These are phyloP conservation scores for Coemansia sp. DNA, from an alignment of 192 early-diverging fungal genomes.

Conservation along the genomic window DNA sequence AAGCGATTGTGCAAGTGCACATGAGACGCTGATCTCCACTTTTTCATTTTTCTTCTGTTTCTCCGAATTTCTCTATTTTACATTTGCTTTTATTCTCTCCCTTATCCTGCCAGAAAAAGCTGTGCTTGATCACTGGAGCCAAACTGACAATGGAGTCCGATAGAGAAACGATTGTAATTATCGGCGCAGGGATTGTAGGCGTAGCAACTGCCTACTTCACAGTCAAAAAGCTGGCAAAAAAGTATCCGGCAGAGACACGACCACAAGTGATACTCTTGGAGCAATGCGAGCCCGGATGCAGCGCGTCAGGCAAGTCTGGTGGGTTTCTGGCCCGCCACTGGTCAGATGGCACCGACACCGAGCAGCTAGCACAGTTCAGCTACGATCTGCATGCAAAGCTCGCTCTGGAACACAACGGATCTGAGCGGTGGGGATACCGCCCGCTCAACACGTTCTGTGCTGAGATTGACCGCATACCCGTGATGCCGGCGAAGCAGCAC, in stretches of 20 bases:
- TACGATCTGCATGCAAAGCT: slow-evolving; percentile 53
- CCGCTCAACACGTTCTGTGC: slow-evolving; percentile 47
- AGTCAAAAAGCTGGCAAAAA: slow-evolving; percentile 23
- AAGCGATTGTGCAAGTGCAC: background rate
- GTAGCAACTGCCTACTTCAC: slow-evolving; percentile 50
- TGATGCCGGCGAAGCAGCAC: slow-evolving; percentile 49
- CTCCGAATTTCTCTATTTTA: background rate
- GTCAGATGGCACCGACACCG: slow-evolving; percentile 53
- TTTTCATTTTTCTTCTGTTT: background rate
- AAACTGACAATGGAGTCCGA: slow-evolving; percentile 15
- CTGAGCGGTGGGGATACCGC: slow-evolving; percentile 45
- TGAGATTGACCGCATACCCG: slow-evolving; percentile 47
- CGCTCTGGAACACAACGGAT: slow-evolving; percentile 37
- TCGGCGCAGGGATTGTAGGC: slow-evolving; percentile 49
- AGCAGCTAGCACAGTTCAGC: slow-evolving; percentile 53
- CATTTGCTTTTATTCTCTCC: background rate
- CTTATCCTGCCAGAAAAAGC: background rate
- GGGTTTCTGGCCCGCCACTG: slow-evolving; percentile 54
- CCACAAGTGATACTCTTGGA: slow-evolving; percentile 49
- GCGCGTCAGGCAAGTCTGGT: slow-evolving; percentile 51
- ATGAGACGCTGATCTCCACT: background rate
- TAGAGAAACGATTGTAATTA: slow-evolving; percentile 44
- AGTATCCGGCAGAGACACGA: slow-evolving; percentile 21
- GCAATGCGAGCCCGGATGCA: slow-evolving; percentile 51
- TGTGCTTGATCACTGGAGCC: background rate